A percentile compares a stretch with the other conserved stretches of the same genome.
Conservation (phyloP, 768 basidiomycete genomes). For the Porpolomopsis calyptriformis region DNA sequence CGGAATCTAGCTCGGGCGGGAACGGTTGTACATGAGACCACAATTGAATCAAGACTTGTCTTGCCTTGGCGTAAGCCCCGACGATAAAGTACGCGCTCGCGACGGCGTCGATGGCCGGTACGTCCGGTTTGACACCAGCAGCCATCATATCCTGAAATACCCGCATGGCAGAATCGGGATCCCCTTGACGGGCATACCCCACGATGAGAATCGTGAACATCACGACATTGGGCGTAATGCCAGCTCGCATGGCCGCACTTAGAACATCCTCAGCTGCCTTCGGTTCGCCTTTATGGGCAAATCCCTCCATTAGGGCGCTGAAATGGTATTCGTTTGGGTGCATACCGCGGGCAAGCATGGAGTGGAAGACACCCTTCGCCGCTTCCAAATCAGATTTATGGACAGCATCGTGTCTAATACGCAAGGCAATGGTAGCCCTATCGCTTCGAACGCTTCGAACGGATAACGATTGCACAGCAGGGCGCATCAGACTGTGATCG, state of each 20-base stretch:
- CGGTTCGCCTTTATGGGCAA: constrained; percentile 48
- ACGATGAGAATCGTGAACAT: constrained; percentile 73
- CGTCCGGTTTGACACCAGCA: constrained; percentile 55
- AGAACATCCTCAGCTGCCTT: constrained; percentile 45
- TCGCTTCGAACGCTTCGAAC: constrained; percentile 44
- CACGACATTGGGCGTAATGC: constrained; percentile 47
- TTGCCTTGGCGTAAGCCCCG: constrained; percentile 41
- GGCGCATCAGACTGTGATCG: constrained; percentile 24
- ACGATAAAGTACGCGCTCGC: constrained; percentile 54
- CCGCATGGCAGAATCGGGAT: constrained; percentile 41
- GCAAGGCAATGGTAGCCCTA: constrained; percentile 44
- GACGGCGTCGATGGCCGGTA: constrained; percentile 61
- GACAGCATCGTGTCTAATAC: constrained; percentile 53
- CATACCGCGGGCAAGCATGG: constrained; percentile 57
- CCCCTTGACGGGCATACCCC: constrained; percentile 53
- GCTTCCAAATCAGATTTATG: constrained; percentile 38
- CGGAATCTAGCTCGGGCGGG: constrained; percentile 35
- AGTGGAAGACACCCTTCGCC: constrained; percentile 44
- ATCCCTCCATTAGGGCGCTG: constrained; percentile 68
- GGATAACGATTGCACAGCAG: constrained; percentile 37
- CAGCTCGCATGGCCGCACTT: constrained; percentile 36
- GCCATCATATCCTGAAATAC: constrained; percentile 56
- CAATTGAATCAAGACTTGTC: constrained; percentile 42
- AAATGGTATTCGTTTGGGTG: constrained; percentile 66
- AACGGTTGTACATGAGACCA: constrained; percentile 60